A percentile compares a stretch with the other conserved stretches of the same genome.
phyloP scores from a whole-genome alignment of 345 rosid species.

The Triadica sebifera region DNA sequence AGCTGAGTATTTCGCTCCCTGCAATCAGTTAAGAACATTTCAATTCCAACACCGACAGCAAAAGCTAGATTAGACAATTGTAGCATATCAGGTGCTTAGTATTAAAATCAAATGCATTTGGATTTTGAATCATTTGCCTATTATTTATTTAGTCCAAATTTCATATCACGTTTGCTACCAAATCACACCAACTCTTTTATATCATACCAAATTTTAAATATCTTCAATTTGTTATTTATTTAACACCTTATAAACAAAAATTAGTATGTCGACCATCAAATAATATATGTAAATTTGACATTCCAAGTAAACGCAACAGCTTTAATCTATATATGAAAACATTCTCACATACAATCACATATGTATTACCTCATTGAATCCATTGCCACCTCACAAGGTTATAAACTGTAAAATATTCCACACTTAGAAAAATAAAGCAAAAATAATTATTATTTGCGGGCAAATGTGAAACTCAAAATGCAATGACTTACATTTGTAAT shows the following conservation, averaged over 20 bases:
- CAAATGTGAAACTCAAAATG: no score
- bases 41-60: not conserved
- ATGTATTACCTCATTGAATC: no score
- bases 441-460: no score
- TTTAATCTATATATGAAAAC: no score
- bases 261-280: no score
- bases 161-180: not conserved
- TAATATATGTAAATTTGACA: not conserved
- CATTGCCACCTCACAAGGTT: no score
- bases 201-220: not conserved
- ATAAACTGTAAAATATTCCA: no score
- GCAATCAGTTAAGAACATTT: slow-evolving; percentile 27
- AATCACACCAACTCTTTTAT: not conserved
- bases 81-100: not conserved
- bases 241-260: not conserved
- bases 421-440: no score
- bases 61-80: not conserved
- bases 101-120: not conserved
- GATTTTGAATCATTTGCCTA: not conserved
- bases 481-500: no score
- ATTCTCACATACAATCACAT: no score
- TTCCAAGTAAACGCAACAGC: not conserved
- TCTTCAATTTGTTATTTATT: not conserved
- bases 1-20: slow-evolving; percentile 82
- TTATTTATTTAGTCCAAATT: not conserved